These are phyloP conservation scores for Fomitiporia mediterranea DNA, from an alignment of 1,284 basidiomycete species.

Conservation along the genomic window DNA sequence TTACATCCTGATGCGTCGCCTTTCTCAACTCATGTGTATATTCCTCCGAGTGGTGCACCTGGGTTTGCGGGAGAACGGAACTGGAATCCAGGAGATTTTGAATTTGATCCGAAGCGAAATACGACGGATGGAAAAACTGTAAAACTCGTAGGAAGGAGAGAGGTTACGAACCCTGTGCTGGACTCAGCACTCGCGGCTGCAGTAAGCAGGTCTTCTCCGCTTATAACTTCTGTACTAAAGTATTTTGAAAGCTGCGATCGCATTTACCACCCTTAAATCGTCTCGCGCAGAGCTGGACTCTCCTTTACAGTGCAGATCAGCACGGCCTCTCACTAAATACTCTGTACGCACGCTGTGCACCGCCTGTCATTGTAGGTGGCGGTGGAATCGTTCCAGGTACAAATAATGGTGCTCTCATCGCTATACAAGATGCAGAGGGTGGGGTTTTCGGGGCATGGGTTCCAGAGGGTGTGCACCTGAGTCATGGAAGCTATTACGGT, in stretches of 20 bases:
- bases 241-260: conserved; percentile 52
- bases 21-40: conserved; percentile 53
- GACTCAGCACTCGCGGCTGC: conserved; percentile 49
- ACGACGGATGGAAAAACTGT: conserved; percentile 37
- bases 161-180: conserved; percentile 55
- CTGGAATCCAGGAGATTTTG: conserved; percentile 46
- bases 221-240: not conserved
- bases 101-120: conserved; percentile 34
- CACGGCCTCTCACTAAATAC: conserved; percentile 92
- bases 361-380: conserved; percentile 24
- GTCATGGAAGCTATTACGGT: conserved; percentile 72
- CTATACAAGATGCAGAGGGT: conserved; percentile 58
- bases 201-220: conserved; percentile 40
- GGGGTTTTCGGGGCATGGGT: conserved; percentile 78
- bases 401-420: conserved; percentile 41
- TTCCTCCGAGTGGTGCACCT: conserved; percentile 72
- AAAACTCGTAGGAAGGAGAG: conserved; percentile 47
- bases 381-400: conserved; percentile 24
- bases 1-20: conserved; percentile 36
- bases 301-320: conserved; percentile 92
- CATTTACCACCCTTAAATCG: conserved; percentile 78
- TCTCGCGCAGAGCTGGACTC: conserved; percentile 75
- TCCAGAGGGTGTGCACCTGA: conserved; percentile 63
- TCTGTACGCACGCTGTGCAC: conserved; percentile 67
- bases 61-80: conserved; percentile 61